Conservation (phyloP, 2,329 filamentous ascomycete genomes). For the Raffaelea ambrosiae region DNA sequence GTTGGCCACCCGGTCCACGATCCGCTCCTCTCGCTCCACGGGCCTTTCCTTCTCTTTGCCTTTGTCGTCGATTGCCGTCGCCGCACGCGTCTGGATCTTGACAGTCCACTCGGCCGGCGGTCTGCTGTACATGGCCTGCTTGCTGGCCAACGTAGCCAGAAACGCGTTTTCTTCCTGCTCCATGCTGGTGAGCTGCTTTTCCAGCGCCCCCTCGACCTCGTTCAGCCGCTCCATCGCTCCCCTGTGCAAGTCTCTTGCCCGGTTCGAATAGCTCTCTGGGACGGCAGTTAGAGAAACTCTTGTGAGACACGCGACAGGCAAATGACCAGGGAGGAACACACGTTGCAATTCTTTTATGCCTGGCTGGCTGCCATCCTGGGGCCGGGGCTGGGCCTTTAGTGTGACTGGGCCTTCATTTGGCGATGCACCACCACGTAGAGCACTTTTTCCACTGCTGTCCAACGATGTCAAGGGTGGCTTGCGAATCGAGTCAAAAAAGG, state of each 20-base stretch:
- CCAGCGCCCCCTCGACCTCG: constrained; percentile 2
- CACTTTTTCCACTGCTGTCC: background rate
- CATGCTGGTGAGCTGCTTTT: constrained; percentile 5
- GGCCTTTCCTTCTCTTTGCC: background rate
- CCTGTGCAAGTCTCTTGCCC: constrained; percentile 9
- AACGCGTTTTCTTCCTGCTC: constrained; percentile 5
- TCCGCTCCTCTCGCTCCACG: constrained; percentile 6
- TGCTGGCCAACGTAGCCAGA: background rate
- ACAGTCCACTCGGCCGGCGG: constrained; percentile 8
- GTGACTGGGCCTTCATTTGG: no score
- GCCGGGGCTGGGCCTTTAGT: no score
- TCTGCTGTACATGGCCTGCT: constrained; percentile 5
- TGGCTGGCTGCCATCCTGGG: background rate
- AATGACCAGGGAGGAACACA: background rate
- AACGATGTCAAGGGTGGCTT: background rate
- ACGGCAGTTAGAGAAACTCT: no score
- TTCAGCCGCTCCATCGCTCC: constrained; percentile 8
- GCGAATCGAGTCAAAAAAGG: constrained; percentile 12
- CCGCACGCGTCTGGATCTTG: constrained; percentile 8
- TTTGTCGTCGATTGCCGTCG: background rate
- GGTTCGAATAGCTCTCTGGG: constrained; percentile 11
- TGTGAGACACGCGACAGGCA: no score
- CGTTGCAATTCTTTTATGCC: constrained; percentile 1
- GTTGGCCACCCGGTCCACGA: constrained; percentile 8
- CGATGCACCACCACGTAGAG: no score